These are phyloP conservation scores for Saccharomycopsis sp. DNA, from an alignment of 805 yeast genomes.

Conservation along the genomic window DNA sequence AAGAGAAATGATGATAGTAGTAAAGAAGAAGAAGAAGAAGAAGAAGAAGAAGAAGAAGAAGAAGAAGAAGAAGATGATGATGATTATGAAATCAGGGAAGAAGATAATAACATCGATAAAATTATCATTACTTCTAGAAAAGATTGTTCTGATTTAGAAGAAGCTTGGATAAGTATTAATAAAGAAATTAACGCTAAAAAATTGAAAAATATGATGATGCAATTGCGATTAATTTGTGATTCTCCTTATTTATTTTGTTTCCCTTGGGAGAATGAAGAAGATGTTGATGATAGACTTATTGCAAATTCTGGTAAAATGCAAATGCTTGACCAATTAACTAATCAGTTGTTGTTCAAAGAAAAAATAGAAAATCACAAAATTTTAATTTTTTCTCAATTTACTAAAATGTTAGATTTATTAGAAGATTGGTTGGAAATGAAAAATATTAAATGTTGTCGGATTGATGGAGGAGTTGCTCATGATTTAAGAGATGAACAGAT, in stretches of 20 bases:
- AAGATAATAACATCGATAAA: not conserved
- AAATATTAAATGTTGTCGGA: constrained; percentile 39
- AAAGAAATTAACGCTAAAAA: constrained; percentile 39
- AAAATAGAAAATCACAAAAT: constrained; percentile 50
- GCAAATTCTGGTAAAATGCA: constrained; percentile 57
- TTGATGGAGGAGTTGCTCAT: constrained; percentile 70
- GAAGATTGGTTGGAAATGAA: constrained; percentile 59
- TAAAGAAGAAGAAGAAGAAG: too few species aligned
- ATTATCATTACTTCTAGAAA: too few species aligned
- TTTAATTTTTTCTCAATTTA: constrained; percentile 80
- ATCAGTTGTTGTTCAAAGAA: constrained; percentile 48
- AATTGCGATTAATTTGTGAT: constrained; percentile 72
- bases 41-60: not conserved
- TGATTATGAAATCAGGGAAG: not conserved
- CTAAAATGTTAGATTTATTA: constrained; percentile 68
- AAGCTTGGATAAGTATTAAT: constrained; percentile 25
- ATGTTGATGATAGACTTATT: constrained; percentile 33
- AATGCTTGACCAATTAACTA: constrained; percentile 36
- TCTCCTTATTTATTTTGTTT: constrained; percentile 78
- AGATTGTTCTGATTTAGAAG: constrained; percentile 6
- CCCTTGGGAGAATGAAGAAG: constrained; percentile 52
- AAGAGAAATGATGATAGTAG: not conserved
- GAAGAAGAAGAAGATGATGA: not conserved
- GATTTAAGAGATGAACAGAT: constrained; percentile 57
- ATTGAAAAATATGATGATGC: constrained; percentile 68